Conservation (phyloP, 2,329 filamentous ascomycete species). For the Pyrenophora teres region DNA sequence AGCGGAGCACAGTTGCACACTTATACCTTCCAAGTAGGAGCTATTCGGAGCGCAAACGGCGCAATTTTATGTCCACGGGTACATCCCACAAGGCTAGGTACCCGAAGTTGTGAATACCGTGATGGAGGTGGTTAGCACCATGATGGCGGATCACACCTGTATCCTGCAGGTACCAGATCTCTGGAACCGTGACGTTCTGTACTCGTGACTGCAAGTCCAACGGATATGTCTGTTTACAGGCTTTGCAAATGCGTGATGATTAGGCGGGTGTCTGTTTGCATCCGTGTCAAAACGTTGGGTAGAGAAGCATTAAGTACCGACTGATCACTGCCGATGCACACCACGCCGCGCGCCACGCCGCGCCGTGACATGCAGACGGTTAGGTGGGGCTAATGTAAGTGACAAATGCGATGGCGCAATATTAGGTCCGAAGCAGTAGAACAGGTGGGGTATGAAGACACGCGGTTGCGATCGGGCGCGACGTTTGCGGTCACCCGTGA, state of each 20-base stretch:
- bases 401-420: slow-evolving; percentile 10
- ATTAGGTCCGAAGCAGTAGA: slow-evolving; percentile 6
- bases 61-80: slow-evolving; percentile 1
- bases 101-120: slow-evolving; percentile 29
- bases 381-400: slow-evolving; percentile 1
- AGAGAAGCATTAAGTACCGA: slow-evolving; percentile 2
- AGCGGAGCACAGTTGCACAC: neutral
- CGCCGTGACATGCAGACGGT: neutral
- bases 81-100: slow-evolving; percentile 9
- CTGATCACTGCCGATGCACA: neutral
- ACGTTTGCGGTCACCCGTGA: neutral
- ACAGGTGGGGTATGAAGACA: slow-evolving; percentile 4
- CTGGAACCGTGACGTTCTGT: neutral
- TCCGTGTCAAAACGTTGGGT: neutral
- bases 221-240: neutral
- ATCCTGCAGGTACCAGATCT: neutral
- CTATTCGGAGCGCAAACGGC: neutral
- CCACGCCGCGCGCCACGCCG: neutral
- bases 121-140: slow-evolving; percentile 31
- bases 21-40: slow-evolving; percentile 5
- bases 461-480: neutral
- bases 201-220: neutral
- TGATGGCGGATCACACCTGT: slow-evolving; percentile 27
- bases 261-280: neutral
- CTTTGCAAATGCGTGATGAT: neutral